Evolutionary conservation across 2,329 filamentous ascomycete genomes (phyloP), one percentile per base, ranked within the genome.

Genomic region (Cladosporium sp.): DNA sequence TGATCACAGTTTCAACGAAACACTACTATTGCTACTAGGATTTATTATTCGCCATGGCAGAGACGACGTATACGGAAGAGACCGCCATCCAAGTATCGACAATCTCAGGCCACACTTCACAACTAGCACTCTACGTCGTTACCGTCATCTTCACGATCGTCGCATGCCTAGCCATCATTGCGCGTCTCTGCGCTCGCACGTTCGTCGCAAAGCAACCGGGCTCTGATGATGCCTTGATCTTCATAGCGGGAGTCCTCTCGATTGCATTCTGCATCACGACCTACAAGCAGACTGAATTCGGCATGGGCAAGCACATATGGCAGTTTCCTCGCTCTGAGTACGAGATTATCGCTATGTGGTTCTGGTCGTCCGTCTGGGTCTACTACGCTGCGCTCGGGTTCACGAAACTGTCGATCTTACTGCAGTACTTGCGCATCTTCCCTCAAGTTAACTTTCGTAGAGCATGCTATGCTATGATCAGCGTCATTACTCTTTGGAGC

Each of bases 381-480:
- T 80, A 79, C 70, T 78, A 79, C 64, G 67, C 77, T 23, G 76
- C 74, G 7, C 68, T 79, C 37, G 73, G 71, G 21, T 76, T 75
- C 65, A 79, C 78, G 31, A 83, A 83, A 71, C 73, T 78, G 10
- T 81, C 80, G 0, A 82, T 83, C 44, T 71, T 83, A 4, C 73
- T 83, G 62, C 81, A 83, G 67, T 84, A 83, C 66, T 76, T 80
- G 21, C 79, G 79, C n/a, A 77, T 84, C 31, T 83, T 84, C 63
- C 78, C 77, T 10, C 78, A 77, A 6, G 73, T 70, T 16, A 70
- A 69, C 16, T 79, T 80, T 71, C 76, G 78, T 6, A 68, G 55
- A 40, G 29, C 56, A 4, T 67, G 65, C 62, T 62, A 61, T 33
- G 58, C 14, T 10, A 52, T 67, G 40, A 64, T 67, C 16, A 62